Conservation (phyloP, 805 yeast species). For the Myxozyma mucilagina region DNA sequence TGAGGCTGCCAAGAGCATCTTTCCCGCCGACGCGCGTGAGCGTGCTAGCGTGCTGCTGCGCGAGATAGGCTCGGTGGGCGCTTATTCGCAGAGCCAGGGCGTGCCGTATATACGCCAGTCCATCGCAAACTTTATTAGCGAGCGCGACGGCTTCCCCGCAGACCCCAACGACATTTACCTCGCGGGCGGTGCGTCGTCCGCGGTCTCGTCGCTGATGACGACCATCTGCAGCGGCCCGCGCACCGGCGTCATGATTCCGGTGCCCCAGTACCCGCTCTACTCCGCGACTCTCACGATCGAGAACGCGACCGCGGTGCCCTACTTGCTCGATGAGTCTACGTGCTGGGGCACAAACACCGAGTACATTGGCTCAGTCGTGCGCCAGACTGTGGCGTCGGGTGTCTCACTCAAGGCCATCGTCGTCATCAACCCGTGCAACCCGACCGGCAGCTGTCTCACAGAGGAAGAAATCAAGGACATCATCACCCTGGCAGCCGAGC, state of each 20-base stretch:
- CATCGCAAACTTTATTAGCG: conserved; percentile 75
- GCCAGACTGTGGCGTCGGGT: conserved; percentile 52
- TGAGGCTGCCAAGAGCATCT: conserved; percentile 35
- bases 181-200: conserved; percentile 94
- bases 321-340: conserved; percentile 74
- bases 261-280: conserved; percentile 96
- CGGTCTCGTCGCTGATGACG: conserved; percentile 76
- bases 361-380: conserved; percentile 58
- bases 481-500: conserved; percentile 75
- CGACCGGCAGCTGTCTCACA: conserved; percentile 85
- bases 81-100: conserved; percentile 94
- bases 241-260: conserved; percentile 84
- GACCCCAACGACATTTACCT: conserved; percentile 73
- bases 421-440: conserved; percentile 97
- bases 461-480: conserved; percentile 67
- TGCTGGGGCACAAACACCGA: conserved; percentile 81
- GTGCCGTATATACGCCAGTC: conserved; percentile 66
- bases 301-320: conserved; percentile 80
- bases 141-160: conserved; percentile 75
- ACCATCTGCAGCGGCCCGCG: conserved; percentile 65
- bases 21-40: conserved; percentile 66
- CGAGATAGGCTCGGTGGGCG: conserved; percentile 83
- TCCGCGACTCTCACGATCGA: conserved; percentile 91
- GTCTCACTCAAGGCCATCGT: conserved; percentile 76
- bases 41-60: conserved; percentile 65